A percentile compares a stretch with the other conserved stretches of the same genome.
These are phyloP conservation scores for Trichoderma oligosporum DNA, from an alignment of 2,329 filamentous ascomycete genomes.

Conservation along the genomic window DNA sequence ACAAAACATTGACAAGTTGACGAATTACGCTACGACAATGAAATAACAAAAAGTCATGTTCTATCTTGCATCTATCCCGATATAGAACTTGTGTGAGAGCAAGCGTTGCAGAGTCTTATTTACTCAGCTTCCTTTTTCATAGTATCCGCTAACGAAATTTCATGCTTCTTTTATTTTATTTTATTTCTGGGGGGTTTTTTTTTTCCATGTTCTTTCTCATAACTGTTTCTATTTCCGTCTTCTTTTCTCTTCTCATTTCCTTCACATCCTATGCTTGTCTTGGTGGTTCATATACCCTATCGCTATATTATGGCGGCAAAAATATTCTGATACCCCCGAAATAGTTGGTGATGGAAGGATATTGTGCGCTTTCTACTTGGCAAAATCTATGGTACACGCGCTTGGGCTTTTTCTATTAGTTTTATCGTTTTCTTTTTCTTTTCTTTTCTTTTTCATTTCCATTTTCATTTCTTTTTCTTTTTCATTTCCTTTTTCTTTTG, in stretches of 20 bases:
- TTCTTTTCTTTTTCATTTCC: not conserved
- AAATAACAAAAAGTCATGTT: conserved; percentile 13
- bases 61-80: conserved; percentile 22
- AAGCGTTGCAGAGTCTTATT: too few relatives aligned
- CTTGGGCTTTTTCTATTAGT: conserved; percentile 4
- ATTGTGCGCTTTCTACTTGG: conserved; percentile 22
- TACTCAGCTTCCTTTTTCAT: not conserved
- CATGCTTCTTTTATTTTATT: not conserved
- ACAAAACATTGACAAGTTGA: conserved; percentile 21
- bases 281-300: conserved; percentile 26
- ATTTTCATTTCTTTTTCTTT: conserved; percentile 1
- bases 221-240: conserved; percentile 15
- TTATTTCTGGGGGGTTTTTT: conserved; percentile 20
- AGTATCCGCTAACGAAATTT: not conserved
- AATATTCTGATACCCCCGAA: conserved; percentile 39
- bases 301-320: conserved; percentile 24
- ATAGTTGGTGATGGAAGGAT: conserved; percentile 27
- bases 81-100: conserved; percentile 21
- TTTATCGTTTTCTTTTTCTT: not conserved
- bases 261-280: conserved; percentile 22
- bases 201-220: not conserved
- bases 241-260: conserved; percentile 7
- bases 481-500: not conserved
- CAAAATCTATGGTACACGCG: conserved; percentile 12
- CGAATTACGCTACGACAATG: conserved; percentile 10